Percentiles rank a stretch among this genome's conserved stretches.
Evolutionary conservation across 2,329 filamentous ascomycete species (phyloP).

Genomic region (Neofusicoccum laricinum): DNA sequence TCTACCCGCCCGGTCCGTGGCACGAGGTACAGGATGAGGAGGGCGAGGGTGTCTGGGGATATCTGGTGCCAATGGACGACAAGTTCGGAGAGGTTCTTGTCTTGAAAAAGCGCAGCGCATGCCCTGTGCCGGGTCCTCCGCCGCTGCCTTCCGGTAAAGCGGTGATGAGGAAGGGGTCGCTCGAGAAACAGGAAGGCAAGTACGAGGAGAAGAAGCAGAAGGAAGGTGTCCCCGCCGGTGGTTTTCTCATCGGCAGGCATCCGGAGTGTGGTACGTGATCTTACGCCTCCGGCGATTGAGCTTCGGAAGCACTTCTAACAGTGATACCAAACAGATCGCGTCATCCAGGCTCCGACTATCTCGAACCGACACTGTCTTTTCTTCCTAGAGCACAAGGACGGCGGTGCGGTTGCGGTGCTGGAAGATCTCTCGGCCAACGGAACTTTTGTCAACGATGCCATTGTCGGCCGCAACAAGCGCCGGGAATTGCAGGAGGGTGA

Average conservation of each 20-base stretch:
- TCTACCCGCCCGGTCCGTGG: slow-evolving; percentile 69
- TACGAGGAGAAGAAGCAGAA: slow-evolving; percentile 57
- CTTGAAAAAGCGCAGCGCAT: slow-evolving; percentile 70
- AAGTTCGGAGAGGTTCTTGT: slow-evolving; percentile 69
- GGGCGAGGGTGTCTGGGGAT: slow-evolving; percentile 90
- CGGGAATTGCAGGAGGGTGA: slow-evolving; percentile 86
- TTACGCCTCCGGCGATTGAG: background rate
- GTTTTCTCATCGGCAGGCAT: slow-evolving; percentile 89
- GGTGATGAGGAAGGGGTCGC: slow-evolving; percentile 48
- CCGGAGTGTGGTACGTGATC: slow-evolving; percentile 77
- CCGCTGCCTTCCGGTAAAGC: slow-evolving; percentile 40
- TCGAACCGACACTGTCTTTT: slow-evolving; percentile 81
- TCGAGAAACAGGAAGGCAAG: slow-evolving; percentile 60
- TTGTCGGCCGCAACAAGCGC: slow-evolving; percentile 88
- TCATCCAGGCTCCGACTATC: slow-evolving; percentile 71
- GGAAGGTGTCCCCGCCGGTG: slow-evolving; percentile 62
- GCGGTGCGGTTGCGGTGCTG: slow-evolving; percentile 66
- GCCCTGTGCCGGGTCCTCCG: slow-evolving; percentile 54
- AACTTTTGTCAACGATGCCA: slow-evolving; percentile 89
- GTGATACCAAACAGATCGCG: slow-evolving; percentile 52
- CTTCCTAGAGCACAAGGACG: slow-evolving; percentile 60
- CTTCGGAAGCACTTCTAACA: background rate
- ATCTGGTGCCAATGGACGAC: slow-evolving; percentile 77
- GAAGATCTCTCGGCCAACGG: slow-evolving; percentile 96
- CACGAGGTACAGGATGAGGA: slow-evolving; percentile 84